Conservation (phyloP, 2,329 filamentous ascomycete genomes). For the Calonectria pauciramosa region DNA sequence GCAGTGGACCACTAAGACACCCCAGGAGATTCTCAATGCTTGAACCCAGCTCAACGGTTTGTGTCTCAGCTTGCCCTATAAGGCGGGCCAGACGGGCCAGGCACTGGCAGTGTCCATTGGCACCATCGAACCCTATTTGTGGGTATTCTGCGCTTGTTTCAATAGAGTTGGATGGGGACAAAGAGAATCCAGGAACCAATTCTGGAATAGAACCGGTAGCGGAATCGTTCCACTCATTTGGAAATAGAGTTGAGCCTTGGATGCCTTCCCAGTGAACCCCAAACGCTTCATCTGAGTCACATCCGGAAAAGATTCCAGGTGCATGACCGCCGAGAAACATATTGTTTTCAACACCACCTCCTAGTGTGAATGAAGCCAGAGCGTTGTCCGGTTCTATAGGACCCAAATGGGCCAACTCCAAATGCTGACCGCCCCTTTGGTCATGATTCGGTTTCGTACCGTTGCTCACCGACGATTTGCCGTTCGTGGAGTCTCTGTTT, state of each 20-base stretch:
- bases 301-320: not conserved
- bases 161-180: not conserved
- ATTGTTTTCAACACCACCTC: not conserved
- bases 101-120: not conserved
- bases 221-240: not conserved
- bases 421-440: not conserved
- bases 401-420: not conserved
- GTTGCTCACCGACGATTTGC: not conserved
- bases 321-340: not conserved
- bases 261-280: not conserved
- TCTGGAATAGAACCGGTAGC: not conserved
- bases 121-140: not conserved
- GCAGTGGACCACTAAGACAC: not conserved
- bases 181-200: not conserved
- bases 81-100: not conserved
- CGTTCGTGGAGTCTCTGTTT: not conserved
- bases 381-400: not conserved
- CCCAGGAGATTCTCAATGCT: not conserved
- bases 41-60: not conserved
- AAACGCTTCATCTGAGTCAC: not conserved
- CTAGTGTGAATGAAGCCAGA: not conserved
- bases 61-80: not conserved
- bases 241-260: not conserved
- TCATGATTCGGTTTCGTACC: not conserved
- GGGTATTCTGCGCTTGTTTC: not conserved